These are phyloP conservation scores for Suhomyces anneliseae DNA, from an alignment of 1,139 yeast genomes.

Conservation along the genomic window DNA sequence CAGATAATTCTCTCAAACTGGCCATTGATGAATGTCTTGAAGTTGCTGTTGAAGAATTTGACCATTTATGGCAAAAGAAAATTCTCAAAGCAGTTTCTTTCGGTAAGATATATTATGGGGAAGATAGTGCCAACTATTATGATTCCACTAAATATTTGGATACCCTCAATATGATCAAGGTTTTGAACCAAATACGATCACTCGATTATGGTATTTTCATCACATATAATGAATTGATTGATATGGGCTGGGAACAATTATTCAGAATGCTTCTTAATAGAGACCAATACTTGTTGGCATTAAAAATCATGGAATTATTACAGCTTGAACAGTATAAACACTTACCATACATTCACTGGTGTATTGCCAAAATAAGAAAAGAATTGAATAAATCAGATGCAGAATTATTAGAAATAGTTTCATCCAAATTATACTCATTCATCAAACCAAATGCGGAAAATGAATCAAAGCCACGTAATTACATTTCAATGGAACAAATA, in stretches of 20 bases:
- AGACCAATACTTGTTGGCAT: conserved; percentile 60
- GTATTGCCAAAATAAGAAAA: conserved; percentile 64
- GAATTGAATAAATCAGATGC: conserved; percentile 58
- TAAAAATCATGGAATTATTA: conserved; percentile 58
- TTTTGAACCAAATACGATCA: conserved; percentile 67
- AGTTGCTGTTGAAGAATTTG: conserved; percentile 79
- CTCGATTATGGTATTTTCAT: conserved; percentile 67
- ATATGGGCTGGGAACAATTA: conserved; percentile 54
- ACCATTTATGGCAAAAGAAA: conserved; percentile 75
- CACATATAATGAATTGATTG: conserved; percentile 54
- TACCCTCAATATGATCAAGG: conserved; percentile 59
- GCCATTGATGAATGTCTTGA: conserved; percentile 74
- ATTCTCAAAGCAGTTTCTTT: conserved; percentile 79
- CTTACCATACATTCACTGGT: conserved; percentile 75
- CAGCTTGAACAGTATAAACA: conserved; percentile 49
- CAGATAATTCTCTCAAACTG: conserved; percentile 49
- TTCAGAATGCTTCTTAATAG: conserved; percentile 61
- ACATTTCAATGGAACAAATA: conserved; percentile 61
- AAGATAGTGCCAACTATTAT: conserved; percentile 35
- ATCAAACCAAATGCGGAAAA: conserved; percentile 6
- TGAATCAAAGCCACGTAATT: conserved; percentile 17
- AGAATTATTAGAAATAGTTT: conserved; percentile 52
- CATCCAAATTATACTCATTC: conserved; percentile 40
- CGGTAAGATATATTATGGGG: conserved; percentile 66
- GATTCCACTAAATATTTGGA: conserved; percentile 63